phyloP scores from a whole-genome alignment of 257 asterid genomes.

The Marsdenia floribunda region DNA sequence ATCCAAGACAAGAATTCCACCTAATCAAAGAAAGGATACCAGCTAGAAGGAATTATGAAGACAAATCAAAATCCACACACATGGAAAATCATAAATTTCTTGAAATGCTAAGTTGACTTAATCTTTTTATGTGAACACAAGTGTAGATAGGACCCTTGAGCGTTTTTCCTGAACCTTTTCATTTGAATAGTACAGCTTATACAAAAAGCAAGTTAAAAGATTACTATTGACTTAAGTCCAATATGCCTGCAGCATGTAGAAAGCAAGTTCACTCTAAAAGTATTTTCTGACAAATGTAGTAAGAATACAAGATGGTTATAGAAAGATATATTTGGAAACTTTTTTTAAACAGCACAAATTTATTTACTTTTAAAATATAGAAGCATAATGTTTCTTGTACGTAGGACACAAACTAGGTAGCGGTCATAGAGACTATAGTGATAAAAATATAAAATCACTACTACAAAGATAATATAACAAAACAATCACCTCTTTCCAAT shows the following conservation, averaged over 20 bases:
- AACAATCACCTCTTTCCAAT: conserved; percentile 99
- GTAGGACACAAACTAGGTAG: background rate
- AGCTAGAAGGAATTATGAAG: background rate
- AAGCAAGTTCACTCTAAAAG: background rate
- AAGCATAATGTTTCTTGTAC: background rate
- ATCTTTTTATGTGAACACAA: background rate
- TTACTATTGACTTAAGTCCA: background rate
- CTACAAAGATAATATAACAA: conserved; percentile 35
- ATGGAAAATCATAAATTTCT: background rate
- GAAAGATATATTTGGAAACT: conserved; percentile 4
- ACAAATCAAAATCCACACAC: background rate
- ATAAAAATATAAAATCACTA: conserved; percentile 10
- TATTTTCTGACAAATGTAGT: background rate
- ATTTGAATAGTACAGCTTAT: background rate
- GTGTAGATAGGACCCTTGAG: background rate
- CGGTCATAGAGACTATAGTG: background rate
- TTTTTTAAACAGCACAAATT: background rate
- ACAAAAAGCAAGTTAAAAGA: background rate
- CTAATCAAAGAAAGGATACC: background rate
- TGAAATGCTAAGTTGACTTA: background rate
- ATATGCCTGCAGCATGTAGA: background rate
- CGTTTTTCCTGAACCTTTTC: background rate
- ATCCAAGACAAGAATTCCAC: background rate
- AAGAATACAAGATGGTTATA: background rate
- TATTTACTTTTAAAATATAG: background rate